Base-by-base conservation (phyloP, 495 filamentous ascomycete genomes). In the Daldinia caldariorum region DNA sequence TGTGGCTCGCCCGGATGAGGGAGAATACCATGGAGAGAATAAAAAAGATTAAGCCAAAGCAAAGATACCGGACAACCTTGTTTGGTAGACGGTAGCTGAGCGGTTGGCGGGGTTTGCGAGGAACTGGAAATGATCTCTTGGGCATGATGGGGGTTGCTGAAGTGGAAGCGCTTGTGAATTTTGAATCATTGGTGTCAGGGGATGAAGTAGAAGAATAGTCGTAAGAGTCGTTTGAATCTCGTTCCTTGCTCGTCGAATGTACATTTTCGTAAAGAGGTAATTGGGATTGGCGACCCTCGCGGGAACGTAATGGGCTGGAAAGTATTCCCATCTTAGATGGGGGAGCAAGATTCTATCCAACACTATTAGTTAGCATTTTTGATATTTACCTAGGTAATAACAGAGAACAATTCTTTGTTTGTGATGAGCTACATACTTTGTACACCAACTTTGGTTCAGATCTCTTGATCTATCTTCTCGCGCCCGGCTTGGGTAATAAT, bases 21-120 rank as follows among this genome's bases (percentile, higher is more conserved):
- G 82, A 86, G 39, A 91, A 68, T 58, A 94, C 89, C 74, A 97
- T 92, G 0, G 94, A 67, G 6, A 94, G 66, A 16, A 96, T 83
- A 0, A 87, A 87, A 1, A 84, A 84, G 26, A 91, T 87, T 51
- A 97, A 76, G 18, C 84, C 86, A 35, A 91, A 80, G 68, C 91
- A 92, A 39, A 95, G 84, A 73, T 88, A 93, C 75, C 90, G 85
- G 72, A 90, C 85, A 14, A 92, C 81, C 69, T 82, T 87, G 66
- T 90, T 86, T 58, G 81, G 91, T 66, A 89, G 63, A 29, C 86
- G 86, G 70, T 90, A 90, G 58, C 83, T 81, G 55, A 84, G 80
- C 6, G 83, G 72, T 18, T 73, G 67, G 9, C 76, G 66, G 31
- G 83, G 80, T 14, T 76, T 69, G 12, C 80, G 79, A 49, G 83